Evolutionary conservation across 2,329 filamentous ascomycete genomes (phyloP).

Genomic region (Pyrenophora graminea): DNA sequence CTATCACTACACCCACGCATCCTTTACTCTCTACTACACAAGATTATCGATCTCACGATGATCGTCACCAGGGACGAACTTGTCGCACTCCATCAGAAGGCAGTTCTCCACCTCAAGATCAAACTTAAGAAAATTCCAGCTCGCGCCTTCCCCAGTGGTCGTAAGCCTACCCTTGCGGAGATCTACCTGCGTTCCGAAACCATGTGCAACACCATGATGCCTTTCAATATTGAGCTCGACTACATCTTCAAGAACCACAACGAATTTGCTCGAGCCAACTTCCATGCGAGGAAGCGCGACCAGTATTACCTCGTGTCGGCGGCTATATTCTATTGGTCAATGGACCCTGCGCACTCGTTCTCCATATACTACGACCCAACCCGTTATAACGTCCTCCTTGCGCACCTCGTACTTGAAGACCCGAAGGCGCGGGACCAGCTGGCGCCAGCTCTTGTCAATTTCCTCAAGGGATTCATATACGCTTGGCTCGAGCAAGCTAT

Average conservation of each 20-base stretch:
- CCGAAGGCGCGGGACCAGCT: neutral
- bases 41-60: too few relatives aligned
- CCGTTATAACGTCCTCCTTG: slow-evolving; percentile 7
- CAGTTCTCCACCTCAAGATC: neutral
- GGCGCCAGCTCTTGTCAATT: neutral
- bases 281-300: slow-evolving; percentile 7
- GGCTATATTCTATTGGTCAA: slow-evolving; percentile 8
- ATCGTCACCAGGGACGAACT: neutral
- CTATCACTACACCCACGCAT: too few relatives aligned
- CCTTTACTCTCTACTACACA: too few relatives aligned
- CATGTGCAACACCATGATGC: too few relatives aligned
- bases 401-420: neutral
- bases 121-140: slow-evolving; percentile 1
- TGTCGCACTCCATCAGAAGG: neutral
- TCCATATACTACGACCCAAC: neutral
- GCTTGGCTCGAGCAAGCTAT: slow-evolving; percentile 6
- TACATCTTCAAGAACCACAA: slow-evolving; percentile 1
- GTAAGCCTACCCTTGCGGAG: too few relatives aligned
- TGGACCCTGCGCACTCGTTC: slow-evolving; percentile 8
- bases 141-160: neutral
- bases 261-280: neutral
- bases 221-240: neutral
- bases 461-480: slow-evolving; percentile 1
- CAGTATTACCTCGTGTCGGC: neutral
- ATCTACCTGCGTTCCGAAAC: too few relatives aligned